Base-by-base conservation (phyloP, 169 alveolate species). In the Plasmodium knowlesi region DNA sequence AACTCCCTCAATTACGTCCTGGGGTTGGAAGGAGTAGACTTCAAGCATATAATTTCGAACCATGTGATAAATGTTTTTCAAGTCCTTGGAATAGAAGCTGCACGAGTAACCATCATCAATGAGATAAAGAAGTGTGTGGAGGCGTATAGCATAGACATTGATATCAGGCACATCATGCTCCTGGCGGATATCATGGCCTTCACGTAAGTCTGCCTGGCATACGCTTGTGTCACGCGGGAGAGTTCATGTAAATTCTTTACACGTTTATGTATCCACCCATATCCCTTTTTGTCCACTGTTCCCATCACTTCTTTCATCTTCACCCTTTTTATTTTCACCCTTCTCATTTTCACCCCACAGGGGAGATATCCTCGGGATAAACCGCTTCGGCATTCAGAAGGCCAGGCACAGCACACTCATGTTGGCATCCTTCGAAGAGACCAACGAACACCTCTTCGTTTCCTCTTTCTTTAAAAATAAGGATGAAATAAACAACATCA, bases 381-480 rank as follows among this genome's bases (percentile, higher is more conserved):
- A 99, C 54, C 96, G 99, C 95, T 98, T 98, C 94, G 99, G 99
- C 70, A 99, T 99, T 78, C 97, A 98, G 88, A 98, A 99, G 97
- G 98, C 99, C 99, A 98, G 99, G 28, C 97, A 99, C 1, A 98
- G 99, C 43, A 98, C 99, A n/a, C 96, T 99, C 50, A 98, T 99
- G 99, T 97, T 99, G 78, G 99, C 99, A 6, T 98, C 99, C 76
- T 99, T 99, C 95, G 99, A 99, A 97, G 99, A 99, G 95, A 99
- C 99, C 16, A 98, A 98, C 74, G 99, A 99, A 79, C 99, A 98
- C 92, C 96, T 99, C 82, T 99, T 98, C 94, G 99, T 99, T 94
- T 99, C 99, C 3, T 99, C 99, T 0, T 97, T 98, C 14, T 98
- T 97, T 84, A 97, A 98, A 91, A 96, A 97, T 78, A 97, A 94